Evolutionary conservation across 208 protist genomes (phyloP).

Genomic region (Vickermania ingenoplastis): DNA sequence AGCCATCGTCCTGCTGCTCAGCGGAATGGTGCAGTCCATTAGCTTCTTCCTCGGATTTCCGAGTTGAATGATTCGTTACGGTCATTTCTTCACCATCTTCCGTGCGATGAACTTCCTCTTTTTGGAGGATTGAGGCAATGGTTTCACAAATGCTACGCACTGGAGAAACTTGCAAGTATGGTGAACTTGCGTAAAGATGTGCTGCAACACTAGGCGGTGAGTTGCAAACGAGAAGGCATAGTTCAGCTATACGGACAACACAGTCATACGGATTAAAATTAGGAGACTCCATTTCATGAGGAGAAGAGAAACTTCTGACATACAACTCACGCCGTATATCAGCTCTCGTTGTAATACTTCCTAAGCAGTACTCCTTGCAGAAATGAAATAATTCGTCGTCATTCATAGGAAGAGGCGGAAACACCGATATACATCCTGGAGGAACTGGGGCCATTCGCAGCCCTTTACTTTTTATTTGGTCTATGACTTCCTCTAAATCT

Average conservation of each 20-base stretch:
- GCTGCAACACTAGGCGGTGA: conserved; percentile 6
- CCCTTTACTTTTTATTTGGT: conserved; percentile 35
- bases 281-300: not conserved
- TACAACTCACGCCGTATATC: conserved; percentile 30
- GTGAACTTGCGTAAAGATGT: conserved; percentile 13
- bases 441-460: conserved; percentile 68
- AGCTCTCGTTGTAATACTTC: conserved; percentile 20
- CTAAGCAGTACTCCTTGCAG: conserved; percentile 45
- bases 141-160: conserved; percentile 36
- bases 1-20: conserved; percentile 5
- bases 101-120: not conserved
- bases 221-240: conserved; percentile 26
- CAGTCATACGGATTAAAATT: conserved; percentile 49
- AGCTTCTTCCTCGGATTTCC: not conserved
- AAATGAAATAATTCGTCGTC: conserved; percentile 44
- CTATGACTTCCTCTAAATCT: conserved; percentile 57
- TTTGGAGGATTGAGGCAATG: not conserved
- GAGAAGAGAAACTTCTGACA: conserved; percentile 20
- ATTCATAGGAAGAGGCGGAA: conserved; percentile 53
- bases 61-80: no score
- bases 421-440: conserved; percentile 46
- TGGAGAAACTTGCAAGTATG: conserved; percentile 60
- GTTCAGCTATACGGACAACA: conserved; percentile 47
- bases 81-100: not conserved
- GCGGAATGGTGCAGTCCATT: not conserved